Percentiles rank a stretch among this genome's conserved stretches.
These are phyloP conservation scores for Penicillium sp. DNA, from an alignment of 2,329 filamentous ascomycete species.

Conservation along the genomic window DNA sequence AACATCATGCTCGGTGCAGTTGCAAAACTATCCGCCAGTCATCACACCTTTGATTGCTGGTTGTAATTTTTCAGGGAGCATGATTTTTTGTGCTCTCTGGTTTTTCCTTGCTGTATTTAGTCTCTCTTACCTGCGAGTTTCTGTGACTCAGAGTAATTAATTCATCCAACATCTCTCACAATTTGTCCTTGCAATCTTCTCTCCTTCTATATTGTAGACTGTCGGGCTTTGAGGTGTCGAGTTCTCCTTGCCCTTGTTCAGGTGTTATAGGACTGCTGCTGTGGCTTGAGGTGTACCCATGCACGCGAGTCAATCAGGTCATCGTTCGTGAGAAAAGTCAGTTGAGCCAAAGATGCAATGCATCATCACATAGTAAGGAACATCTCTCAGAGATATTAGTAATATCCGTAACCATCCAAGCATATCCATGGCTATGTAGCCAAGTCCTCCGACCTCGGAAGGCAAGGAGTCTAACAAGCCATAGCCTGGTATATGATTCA, in stretches of 20 bases:
- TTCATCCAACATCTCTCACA: conserved; percentile 5
- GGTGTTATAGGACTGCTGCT: not conserved
- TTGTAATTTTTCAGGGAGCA: conserved; percentile 3
- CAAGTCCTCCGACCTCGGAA: not conserved
- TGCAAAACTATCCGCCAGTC: not conserved
- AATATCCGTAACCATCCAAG: not conserved
- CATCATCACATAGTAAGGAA: not conserved
- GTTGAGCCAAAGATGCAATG: not conserved
- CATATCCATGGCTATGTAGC: not conserved
- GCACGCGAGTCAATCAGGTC: not conserved
- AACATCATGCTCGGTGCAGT: not conserved
- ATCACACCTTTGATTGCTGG: not conserved
- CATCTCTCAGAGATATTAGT: not conserved
- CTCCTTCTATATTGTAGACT: not conserved
- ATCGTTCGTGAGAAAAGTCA: not conserved
- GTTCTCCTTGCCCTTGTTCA: not conserved
- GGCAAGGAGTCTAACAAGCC: not conserved
- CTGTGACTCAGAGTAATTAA: conserved; percentile 9
- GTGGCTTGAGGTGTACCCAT: not conserved
- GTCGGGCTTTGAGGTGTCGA: not conserved
- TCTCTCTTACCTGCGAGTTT: conserved; percentile 12
- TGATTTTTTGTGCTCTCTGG: not conserved
- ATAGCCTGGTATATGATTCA: not conserved
- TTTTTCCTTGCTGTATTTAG: conserved; percentile 16
- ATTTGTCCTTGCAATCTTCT: not conserved